Evolutionary conservation across 306 rosid species (phyloP), one percentile per base, ranked within the genome.

Genomic region (Prosopis cineraria): DNA sequence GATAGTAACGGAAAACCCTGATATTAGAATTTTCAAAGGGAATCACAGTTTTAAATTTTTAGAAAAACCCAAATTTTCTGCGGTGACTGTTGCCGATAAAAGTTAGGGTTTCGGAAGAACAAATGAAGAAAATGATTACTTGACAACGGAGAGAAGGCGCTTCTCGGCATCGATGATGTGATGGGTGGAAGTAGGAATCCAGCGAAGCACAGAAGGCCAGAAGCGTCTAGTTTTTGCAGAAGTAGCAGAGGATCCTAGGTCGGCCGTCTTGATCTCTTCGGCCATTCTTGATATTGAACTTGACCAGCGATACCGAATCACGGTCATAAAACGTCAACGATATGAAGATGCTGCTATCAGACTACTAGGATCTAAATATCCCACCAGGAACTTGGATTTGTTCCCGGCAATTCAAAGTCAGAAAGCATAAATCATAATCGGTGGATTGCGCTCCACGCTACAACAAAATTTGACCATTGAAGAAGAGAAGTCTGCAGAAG

Each of bases 111-210:
- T 62, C 2, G 40, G 50, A 52, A 48, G 24, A 60, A 37, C 40
- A 33, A 66, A 30, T 44, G 65, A 74, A 76, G 68, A n/a, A 74
- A 80, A n/a, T n/a, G 65, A 7, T 80, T 87, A 95, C 99, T 86
- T 93, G 91, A 89, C 85, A 3, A 96, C 72, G 75, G 99, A 96
- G 67, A 96, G 97, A 62, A 96, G 98, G 33, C 96, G 97, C 75
- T 96, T 93, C 81, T 96, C 99, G 74, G 98, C 86, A 41, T 89
- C 87, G 78, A 93, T 86, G 79, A 93, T 96, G 73, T 88, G 91
- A 47, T 93, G 87, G 74, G 90, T 93, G 56, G 99, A 96, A 36
- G 94, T 81, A 11, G 99, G 99, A 39, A 96, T 74, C 99, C 99
- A 96, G 50, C 98, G 98, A 52, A 89, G 87, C 56, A 91, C 34